These are phyloP conservation scores for Chlorophyllum brunneum DNA, from an alignment of 768 basidiomycete genomes.

Conservation along the genomic window DNA sequence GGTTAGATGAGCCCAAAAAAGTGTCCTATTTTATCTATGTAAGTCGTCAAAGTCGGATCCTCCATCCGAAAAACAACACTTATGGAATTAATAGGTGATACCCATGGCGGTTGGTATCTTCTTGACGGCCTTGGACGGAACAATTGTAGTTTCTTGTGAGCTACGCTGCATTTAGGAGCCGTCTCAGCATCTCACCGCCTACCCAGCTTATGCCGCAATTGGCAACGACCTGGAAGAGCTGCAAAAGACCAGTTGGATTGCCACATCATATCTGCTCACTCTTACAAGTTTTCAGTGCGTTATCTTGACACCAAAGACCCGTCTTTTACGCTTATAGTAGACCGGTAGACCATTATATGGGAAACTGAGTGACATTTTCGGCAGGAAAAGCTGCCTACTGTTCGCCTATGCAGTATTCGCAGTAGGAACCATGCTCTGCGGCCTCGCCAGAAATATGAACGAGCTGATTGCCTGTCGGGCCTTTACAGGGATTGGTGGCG, in stretches of 20 bases:
- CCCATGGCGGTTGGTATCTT: slow-evolving; percentile 18
- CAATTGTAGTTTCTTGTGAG: slow-evolving; percentile 18
- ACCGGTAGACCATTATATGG: slow-evolving; percentile 53
- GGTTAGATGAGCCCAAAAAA: slow-evolving; percentile 1
- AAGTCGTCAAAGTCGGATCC: slow-evolving; percentile 20
- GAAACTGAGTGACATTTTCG: slow-evolving; percentile 64
- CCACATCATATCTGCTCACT: slow-evolving; percentile 59
- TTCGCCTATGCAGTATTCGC: slow-evolving; percentile 53
- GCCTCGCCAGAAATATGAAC: slow-evolving; percentile 49
- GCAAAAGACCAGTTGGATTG: slow-evolving; percentile 65
- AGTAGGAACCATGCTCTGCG: slow-evolving; percentile 50
- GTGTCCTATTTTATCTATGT: slow-evolving; percentile 17
- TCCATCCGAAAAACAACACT: background rate
- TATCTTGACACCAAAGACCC: background rate
- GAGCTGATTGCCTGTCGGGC: slow-evolving; percentile 51
- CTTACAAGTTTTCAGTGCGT: slow-evolving; percentile 57
- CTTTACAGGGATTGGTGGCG: slow-evolving; percentile 57
- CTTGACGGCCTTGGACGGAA: slow-evolving; percentile 16
- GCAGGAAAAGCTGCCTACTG: slow-evolving; percentile 53
- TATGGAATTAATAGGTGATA: background rate
- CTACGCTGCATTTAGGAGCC: background rate
- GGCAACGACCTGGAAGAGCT: slow-evolving; percentile 58
- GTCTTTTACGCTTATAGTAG: background rate
- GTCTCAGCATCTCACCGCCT: background rate
- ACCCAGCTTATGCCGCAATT: slow-evolving; percentile 46